Conservation (phyloP, 2,329 filamentous ascomycete species). For the Zarea fungicola region DNA sequence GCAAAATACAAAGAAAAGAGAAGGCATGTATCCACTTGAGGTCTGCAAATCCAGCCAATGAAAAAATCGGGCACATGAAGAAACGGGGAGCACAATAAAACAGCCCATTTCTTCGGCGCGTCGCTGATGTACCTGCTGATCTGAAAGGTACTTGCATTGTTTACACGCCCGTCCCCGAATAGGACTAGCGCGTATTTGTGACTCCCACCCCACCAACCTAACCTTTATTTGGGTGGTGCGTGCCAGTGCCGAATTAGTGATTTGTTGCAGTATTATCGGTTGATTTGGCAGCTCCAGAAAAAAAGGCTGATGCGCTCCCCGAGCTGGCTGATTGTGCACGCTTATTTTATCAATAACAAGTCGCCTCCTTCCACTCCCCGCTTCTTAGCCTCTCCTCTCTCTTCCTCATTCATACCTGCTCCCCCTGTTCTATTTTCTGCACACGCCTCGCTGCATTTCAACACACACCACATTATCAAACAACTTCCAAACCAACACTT, state of each 20-base stretch:
- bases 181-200: neutral
- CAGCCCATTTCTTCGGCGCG: neutral
- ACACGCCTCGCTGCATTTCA: slow-evolving; percentile 20
- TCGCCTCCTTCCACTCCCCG: slow-evolving; percentile 22
- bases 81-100: neutral
- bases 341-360: slow-evolving; percentile 31
- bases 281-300: neutral
- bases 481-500: slow-evolving; percentile 20
- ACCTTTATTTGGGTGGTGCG: too few species aligned
- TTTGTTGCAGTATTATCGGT: neutral
- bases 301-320: slow-evolving; percentile 16
- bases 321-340: slow-evolving; percentile 36
- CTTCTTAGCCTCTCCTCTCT: slow-evolving; percentile 18
- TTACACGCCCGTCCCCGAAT: slow-evolving; percentile 5
- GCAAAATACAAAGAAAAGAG: slow-evolving; percentile 10
- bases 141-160: neutral
- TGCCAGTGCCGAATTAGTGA: too few species aligned
- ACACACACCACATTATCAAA: slow-evolving; percentile 22
- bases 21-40: neutral
- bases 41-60: neutral
- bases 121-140: slow-evolving; percentile 5
- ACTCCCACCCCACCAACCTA: neutral
- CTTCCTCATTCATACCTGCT: slow-evolving; percentile 13
- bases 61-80: slow-evolving; percentile 2
- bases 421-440: slow-evolving; percentile 19